A percentile compares a stretch with the other conserved stretches of the same genome.
Conservation (phyloP, 192 early-diverging fungal species). For the Coemansia sp. region DNA sequence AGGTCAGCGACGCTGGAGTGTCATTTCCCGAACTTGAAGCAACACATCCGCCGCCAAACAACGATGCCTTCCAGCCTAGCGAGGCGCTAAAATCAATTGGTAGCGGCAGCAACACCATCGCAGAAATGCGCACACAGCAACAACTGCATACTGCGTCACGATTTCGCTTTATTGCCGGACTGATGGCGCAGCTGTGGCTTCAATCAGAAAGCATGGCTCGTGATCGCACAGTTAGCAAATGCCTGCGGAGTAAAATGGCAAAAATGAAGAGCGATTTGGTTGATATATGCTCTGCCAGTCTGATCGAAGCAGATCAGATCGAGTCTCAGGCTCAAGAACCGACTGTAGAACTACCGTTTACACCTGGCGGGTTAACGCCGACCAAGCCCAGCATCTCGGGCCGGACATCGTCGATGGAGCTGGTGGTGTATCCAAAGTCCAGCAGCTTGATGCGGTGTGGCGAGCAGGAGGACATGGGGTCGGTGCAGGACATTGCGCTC, state of each 20-base stretch:
- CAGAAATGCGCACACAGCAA: slow-evolving; percentile 33
- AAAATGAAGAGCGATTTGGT: slow-evolving; percentile 26
- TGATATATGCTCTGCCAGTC: slow-evolving; percentile 33
- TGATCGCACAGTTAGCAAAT: slow-evolving; percentile 18
- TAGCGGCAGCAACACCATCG: slow-evolving; percentile 2
- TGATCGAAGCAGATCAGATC: slow-evolving; percentile 46
- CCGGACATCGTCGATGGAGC: background rate
- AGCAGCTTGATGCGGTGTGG: background rate
- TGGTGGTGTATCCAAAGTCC: background rate
- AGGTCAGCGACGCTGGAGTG: slow-evolving; percentile 22
- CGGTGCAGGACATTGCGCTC: slow-evolving; percentile 29
- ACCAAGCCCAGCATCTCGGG: background rate
- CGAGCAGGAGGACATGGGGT: background rate
- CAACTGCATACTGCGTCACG: slow-evolving; percentile 38
- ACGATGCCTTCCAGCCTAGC: slow-evolving; percentile 26
- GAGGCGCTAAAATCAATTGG: slow-evolving; percentile 15
- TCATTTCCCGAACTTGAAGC: slow-evolving; percentile 51
- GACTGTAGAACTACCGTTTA: background rate
- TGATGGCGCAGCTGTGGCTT: slow-evolving; percentile 33
- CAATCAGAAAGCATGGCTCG: slow-evolving; percentile 13
- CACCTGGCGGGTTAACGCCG: slow-evolving; percentile 4
- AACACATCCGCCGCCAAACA: slow-evolving; percentile 36
- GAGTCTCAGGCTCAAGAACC: slow-evolving; percentile 31
- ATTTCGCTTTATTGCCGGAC: slow-evolving; percentile 38
- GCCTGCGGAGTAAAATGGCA: slow-evolving; percentile 9